Base-by-base conservation (phyloP, 192 early-diverging fungal species). In the Coemansia sp. region DNA sequence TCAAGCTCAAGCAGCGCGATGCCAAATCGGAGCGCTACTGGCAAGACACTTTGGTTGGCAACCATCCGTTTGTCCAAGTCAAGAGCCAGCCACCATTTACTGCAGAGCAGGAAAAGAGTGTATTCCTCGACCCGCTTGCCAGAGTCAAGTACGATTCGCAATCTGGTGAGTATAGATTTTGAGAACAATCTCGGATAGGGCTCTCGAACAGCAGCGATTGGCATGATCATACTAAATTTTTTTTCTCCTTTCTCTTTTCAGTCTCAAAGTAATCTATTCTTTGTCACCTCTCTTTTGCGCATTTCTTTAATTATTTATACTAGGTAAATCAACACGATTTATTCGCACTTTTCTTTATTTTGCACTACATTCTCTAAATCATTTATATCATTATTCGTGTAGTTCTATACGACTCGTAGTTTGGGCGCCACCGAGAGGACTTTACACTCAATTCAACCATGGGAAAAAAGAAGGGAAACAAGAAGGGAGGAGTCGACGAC, bases 11-110 rank as follows among this genome's bases (percentile, higher is more conserved):
- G 64, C 19, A 35, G 37, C 63, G 66, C 31, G 24, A 45, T 29
- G 27, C 11, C 1, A 68, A 72, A 24, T 14, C 79, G 1, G 29
- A 63, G 29, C 68, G 68, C 53, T 76, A 75, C 64, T 75, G 79
- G 79, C 79, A 75, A 19, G 70, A 81, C 14, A 62, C 59, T 0
- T 53, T 81, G 36, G 64, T 81, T 34, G 79, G 79, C 21, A 75
- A 71, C 29, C 73, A 81, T 37, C 33, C 67, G 5, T 75, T 81
- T 51, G 64, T 81, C 1, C 73, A 80, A 50, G 39, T 63, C 35
- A 79, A 79, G 19, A 48, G 46, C 62, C 59, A 53, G 1, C 62
- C 75, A 19, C 75, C 75, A 7, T 77, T 65, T 36, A 77, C 75
- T 1, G 59, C 33, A 13, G 50, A 68, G 27, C 75, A 77, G 41